phyloP scores from a whole-genome alignment of 75 land plant genomes.

The Sequoia sempervirens region DNA sequence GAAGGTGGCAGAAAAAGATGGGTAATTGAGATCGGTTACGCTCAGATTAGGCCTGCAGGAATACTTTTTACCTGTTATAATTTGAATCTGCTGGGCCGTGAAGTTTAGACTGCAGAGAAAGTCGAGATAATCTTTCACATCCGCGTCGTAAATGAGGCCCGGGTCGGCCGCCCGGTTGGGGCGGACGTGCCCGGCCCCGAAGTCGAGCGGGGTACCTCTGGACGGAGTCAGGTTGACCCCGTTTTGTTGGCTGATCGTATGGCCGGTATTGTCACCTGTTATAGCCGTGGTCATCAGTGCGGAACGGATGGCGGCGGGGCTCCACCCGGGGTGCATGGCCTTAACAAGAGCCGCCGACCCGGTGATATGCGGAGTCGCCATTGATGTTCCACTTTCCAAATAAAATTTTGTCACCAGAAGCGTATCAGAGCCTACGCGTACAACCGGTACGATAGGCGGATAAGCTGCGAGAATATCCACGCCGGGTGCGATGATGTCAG shows the following conservation, averaged over 20 bases:
- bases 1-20: background rate
- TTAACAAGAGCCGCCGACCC: slow-evolving; percentile 65
- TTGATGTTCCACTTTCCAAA: slow-evolving; percentile 51
- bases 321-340: slow-evolving; percentile 68
- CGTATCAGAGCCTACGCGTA: slow-evolving; percentile 1
- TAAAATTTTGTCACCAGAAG: slow-evolving; percentile 10
- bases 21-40: background rate
- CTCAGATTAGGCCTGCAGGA: background rate
- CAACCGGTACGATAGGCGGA: slow-evolving; percentile 9
- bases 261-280: slow-evolving; percentile 31
- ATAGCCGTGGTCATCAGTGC: slow-evolving; percentile 78
- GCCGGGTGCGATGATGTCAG: slow-evolving; percentile 66
- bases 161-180: slow-evolving; percentile 52
- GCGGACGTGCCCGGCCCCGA: slow-evolving; percentile 47
- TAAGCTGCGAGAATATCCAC: slow-evolving; percentile 47
- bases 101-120: slow-evolving; percentile 20
- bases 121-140: slow-evolving; percentile 30
- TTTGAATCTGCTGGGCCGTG: background rate
- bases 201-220: slow-evolving; percentile 31
- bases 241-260: slow-evolving; percentile 7
- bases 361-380: slow-evolving; percentile 68
- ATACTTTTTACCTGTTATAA: background rate
- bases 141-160: slow-evolving; percentile 53
- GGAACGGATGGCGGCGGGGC: slow-evolving; percentile 65
- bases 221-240: slow-evolving; percentile 7